Conservation (phyloP, 1,284 basidiomycete species). For the Irpex sp. region DNA sequence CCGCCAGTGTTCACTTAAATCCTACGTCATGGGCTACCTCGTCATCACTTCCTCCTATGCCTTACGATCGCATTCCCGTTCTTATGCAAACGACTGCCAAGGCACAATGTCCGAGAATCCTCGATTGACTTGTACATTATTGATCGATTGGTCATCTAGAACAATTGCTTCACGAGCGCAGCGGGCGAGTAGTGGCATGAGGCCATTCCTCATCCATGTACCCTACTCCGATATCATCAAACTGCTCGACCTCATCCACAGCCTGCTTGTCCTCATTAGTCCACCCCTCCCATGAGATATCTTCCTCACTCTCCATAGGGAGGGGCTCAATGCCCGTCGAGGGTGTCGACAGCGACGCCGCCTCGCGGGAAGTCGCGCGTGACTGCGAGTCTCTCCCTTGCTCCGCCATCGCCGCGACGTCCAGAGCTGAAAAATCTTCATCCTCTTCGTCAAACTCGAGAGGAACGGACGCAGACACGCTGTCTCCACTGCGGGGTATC, state of each 20-base stretch:
- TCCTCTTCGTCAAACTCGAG: conserved; percentile 74
- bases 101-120: no score
- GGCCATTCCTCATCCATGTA: conserved; percentile 56
- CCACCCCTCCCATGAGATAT: conserved; percentile 48
- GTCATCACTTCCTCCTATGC: no score
- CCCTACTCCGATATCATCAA: conserved; percentile 59
- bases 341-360: conserved; percentile 35
- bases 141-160: no score
- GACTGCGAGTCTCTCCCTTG: conserved; percentile 24
- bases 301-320: conserved; percentile 31
- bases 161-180: background rate
- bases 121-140: no score
- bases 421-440: conserved; percentile 44
- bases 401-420: conserved; percentile 3
- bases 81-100: no score
- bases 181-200: background rate
- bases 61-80: no score
- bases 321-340: conserved; percentile 32
- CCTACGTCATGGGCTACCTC: no score
- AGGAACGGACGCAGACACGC: conserved; percentile 36
- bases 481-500: conserved; percentile 15
- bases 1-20: no score
- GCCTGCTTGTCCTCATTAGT: conserved; percentile 46
- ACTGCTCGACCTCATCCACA: conserved; percentile 62
- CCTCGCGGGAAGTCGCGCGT: conserved; percentile 28